Evolutionary conservation across 2,329 filamentous ascomycete genomes (phyloP).

Genomic region (Macroventuria anomochaeta): DNA sequence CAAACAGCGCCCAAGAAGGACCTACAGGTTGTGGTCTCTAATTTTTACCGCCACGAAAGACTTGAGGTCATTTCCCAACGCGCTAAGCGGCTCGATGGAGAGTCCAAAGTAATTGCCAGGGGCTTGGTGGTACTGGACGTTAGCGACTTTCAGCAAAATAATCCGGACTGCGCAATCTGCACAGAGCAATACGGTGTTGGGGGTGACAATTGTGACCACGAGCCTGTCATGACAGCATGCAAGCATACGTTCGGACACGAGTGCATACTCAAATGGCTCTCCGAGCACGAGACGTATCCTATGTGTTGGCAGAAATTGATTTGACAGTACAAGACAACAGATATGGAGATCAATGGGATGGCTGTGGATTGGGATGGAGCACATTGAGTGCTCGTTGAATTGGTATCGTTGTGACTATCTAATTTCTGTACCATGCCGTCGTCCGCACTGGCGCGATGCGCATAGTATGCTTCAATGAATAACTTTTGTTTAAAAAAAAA

Average conservation of each 20-base stretch:
- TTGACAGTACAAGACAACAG: not conserved
- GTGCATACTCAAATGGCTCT: not conserved
- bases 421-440: conserved; percentile 8
- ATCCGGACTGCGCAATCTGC: not conserved
- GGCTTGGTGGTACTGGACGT: not conserved
- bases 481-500: conserved; percentile 16
- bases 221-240: not conserved
- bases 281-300: not conserved
- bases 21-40: not conserved
- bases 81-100: not conserved
- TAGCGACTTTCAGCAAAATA: not conserved
- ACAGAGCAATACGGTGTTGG: not conserved
- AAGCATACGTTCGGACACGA: not conserved
- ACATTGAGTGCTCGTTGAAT: not conserved
- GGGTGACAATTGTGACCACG: not conserved
- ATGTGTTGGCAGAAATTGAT: not conserved
- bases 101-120: not conserved
- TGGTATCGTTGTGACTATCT: conserved; percentile 10
- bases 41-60: not conserved
- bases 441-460: conserved; percentile 20
- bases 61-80: not conserved
- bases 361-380: not conserved
- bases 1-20: no score
- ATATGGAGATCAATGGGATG: no score
- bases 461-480: conserved; percentile 11